Evolutionary conservation across 2,329 filamentous ascomycete genomes (phyloP).

Genomic region (Arthroderma sp.): DNA sequence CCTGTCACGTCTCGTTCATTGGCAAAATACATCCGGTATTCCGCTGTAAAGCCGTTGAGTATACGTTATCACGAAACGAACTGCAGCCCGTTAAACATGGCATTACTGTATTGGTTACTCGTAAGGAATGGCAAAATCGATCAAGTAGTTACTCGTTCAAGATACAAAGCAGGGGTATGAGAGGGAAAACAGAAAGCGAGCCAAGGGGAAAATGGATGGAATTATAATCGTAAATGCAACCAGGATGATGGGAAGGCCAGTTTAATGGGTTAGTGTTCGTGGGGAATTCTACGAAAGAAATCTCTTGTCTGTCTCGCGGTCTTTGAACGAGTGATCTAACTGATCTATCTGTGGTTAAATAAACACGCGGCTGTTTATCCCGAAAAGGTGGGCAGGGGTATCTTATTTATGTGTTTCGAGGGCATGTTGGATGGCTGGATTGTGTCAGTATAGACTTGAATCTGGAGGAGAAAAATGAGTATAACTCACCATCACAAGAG

Average conservation of each 20-base stretch:
- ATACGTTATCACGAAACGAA: too few relatives aligned
- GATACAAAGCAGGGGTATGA: too few relatives aligned
- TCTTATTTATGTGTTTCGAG: constrained; percentile 14
- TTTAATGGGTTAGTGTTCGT: not conserved
- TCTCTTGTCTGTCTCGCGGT: not conserved
- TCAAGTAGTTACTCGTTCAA: too few relatives aligned
- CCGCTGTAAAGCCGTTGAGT: too few relatives aligned
- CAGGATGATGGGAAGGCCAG: not conserved
- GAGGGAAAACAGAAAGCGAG: too few relatives aligned
- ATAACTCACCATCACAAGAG: constrained; percentile 58
- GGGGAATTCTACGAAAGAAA: not conserved
- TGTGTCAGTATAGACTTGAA: not conserved
- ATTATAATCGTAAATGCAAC: too few relatives aligned
- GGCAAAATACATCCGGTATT: too few relatives aligned
- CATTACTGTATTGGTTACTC: too few relatives aligned
- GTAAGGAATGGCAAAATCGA: too few relatives aligned
- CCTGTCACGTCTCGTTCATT: too few relatives aligned
- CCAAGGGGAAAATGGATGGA: too few relatives aligned
- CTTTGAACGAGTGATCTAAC: not conserved
- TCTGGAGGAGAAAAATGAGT: not conserved
- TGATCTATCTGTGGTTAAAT: not conserved
- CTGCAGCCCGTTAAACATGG: too few relatives aligned
- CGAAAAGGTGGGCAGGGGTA: not conserved
- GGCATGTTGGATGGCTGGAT: constrained; percentile 14
- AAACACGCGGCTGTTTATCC: not conserved